Percentiles rank a stretch among this genome's conserved stretches.
phyloP scores from a whole-genome alignment of 2,329 filamentous ascomycete genomes.

The Trichophyton rubrum region DNA sequence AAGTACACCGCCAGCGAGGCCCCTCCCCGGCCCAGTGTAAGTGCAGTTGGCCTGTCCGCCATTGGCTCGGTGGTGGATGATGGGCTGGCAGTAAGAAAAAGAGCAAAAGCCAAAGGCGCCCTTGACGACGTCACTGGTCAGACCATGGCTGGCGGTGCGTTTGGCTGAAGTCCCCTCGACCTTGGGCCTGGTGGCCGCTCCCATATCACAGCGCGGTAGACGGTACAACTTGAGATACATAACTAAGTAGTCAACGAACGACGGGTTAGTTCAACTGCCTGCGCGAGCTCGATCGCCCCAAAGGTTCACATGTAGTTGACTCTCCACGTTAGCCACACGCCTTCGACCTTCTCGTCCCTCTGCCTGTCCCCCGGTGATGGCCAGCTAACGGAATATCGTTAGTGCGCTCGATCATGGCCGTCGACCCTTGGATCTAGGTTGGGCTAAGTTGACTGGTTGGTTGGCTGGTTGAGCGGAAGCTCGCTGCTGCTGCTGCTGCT shows the following conservation, averaged over 20 bases:
- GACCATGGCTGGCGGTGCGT: background rate
- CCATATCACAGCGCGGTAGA: background rate
- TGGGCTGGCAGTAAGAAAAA: too few species aligned
- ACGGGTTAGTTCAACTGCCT: too few species aligned
- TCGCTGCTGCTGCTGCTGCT: background rate
- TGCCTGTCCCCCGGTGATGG: too few species aligned
- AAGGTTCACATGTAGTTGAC: background rate
- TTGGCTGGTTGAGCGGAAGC: background rate
- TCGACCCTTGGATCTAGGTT: background rate
- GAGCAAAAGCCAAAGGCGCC: background rate
- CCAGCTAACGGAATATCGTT: background rate
- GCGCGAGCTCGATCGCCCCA: too few species aligned
- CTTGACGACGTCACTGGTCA: background rate
- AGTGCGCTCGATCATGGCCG: background rate
- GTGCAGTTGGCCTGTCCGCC: background rate
- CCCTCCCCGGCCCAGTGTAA: background rate
- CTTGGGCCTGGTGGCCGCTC: background rate
- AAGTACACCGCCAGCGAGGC: background rate
- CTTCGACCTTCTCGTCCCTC: too few species aligned
- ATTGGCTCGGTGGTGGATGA: background rate
- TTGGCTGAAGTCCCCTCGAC: background rate
- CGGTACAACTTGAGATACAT: background rate
- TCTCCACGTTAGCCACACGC: too few species aligned
- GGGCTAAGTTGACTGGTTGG: background rate
- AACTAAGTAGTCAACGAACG: too few species aligned